Evolutionary conservation across 495 filamentous ascomycete genomes (phyloP).

Genomic region (Hypoxylon lienhwacheense): DNA sequence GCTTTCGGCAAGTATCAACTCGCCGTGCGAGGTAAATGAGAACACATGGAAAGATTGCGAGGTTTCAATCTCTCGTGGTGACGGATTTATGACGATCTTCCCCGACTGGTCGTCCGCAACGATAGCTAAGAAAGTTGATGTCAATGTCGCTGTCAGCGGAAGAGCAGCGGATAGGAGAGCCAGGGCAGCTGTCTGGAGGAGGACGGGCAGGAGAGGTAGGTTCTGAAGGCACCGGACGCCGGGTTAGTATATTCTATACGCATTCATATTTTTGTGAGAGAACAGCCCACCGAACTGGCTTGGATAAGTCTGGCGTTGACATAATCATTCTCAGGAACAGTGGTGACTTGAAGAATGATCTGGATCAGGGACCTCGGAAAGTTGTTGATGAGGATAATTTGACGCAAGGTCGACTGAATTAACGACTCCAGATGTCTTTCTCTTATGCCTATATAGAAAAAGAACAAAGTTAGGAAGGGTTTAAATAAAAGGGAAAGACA

Average conservation of each 20-base stretch:
- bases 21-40: constrained; percentile 72
- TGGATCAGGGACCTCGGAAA: constrained; percentile 70
- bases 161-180: constrained; percentile 76
- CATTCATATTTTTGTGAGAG: not conserved
- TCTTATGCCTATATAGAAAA: constrained; percentile 61
- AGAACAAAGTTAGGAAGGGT: constrained; percentile 45
- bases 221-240: constrained; percentile 54
- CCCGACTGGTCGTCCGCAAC: constrained; percentile 48
- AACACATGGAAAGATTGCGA: constrained; percentile 75
- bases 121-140: constrained; percentile 64
- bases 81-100: constrained; percentile 57
- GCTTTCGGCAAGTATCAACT: constrained; percentile 77
- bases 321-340: constrained; percentile 58
- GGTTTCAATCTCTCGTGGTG: constrained; percentile 53
- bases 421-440: constrained; percentile 75
- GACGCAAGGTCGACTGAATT: constrained; percentile 65
- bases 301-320: constrained; percentile 55
- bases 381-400: constrained; percentile 67
- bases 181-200: constrained; percentile 71
- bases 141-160: constrained; percentile 70
- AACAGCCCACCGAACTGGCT: constrained; percentile 49
- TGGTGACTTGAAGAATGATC: constrained; percentile 65
- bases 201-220: constrained; percentile 70
- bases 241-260: constrained; percentile 22
- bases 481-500: constrained; percentile 37